Evolutionary conservation across 176 grass and related monocot genomes (phyloP).

Genomic region (Calamus simplicifolius): DNA sequence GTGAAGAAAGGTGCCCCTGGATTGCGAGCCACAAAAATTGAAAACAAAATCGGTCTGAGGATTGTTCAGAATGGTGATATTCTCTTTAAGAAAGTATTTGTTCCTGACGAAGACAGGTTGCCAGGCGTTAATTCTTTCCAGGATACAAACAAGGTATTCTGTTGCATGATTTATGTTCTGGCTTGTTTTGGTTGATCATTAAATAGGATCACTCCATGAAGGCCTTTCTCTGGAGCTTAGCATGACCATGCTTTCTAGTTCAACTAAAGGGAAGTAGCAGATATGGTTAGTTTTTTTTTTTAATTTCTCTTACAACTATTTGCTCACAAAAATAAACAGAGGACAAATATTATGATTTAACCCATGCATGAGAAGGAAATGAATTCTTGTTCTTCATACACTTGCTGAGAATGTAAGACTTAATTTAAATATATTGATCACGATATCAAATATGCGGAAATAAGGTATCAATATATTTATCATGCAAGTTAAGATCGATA

Average conservation of each 20-base stretch:
- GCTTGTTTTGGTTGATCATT: background rate
- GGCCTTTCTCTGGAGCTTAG: background rate
- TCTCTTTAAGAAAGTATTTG: slow-evolving; percentile 54
- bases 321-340: no score
- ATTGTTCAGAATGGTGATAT: slow-evolving; percentile 92
- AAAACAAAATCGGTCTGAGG: slow-evolving; percentile 73
- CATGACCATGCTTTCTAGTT: background rate
- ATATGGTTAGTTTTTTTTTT: no score
- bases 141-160: slow-evolving; percentile 55
- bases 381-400: no score
- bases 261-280: no score
- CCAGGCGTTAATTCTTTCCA: slow-evolving; percentile 60
- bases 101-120: slow-evolving; percentile 62
- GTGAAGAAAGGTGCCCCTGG: slow-evolving; percentile 60
- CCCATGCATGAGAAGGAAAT: no score
- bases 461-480: no score
- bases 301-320: no score
- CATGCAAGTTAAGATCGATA: no score
- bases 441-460: no score
- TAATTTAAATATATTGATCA: no score
- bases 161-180: background rate
- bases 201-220: background rate
- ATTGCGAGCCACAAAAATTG: slow-evolving; percentile 57
- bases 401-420: no score
- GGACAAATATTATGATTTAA: no score